Base-by-base conservation (phyloP, 192 early-diverging fungal genomes). In the Backusella liffmaniae region DNA sequence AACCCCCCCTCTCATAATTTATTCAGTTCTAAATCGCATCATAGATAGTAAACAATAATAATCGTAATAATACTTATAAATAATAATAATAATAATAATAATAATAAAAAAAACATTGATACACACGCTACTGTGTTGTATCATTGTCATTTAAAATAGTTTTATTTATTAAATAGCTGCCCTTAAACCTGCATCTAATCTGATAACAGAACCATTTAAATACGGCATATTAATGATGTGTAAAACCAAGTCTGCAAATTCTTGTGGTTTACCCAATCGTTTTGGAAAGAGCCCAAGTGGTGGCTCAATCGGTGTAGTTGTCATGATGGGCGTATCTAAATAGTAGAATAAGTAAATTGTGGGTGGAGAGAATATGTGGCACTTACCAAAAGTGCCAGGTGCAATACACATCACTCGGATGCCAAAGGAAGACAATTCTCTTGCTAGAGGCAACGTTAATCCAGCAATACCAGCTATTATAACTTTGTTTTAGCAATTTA, bases 371-470 rank as follows among this genome's bases (percentile, higher is more conserved):
- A 32, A 32, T 32, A 32, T 32, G 32, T 32, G 32, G 32, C 3
- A 32, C 32, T 32, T 53, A 53, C 49, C 49, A 53, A 53, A 53
- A 53, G 49, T 53, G 3, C 49, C 49, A 53, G 49, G 49, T 53
- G 49, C 49, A 69, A 88, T 83, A 3, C 77, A 70, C 32, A 81
- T 77, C 32, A 86, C 86, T 39, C 88, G 81, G 39, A 88, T 78
- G 67, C 85, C 81, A 66, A 76, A 73, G n/a, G 69, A 73, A 49
- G 88, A 79, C 62, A 88, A 71, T 74, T 88, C 87, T 41, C 86
- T 80, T 12, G 88, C 87, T 80, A 90, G 81, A 8, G 88, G 88
- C 12, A 90, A 35, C 7, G 88, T 88, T 80, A 88, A 84, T 12
- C 80, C 77, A 34, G 88, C 83, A 26, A 89, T 81, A 67, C 85